Evolutionary conservation across 805 yeast species (phyloP), one percentile per base, ranked within the genome.

Genomic region (Priceomyces carsonii): DNA sequence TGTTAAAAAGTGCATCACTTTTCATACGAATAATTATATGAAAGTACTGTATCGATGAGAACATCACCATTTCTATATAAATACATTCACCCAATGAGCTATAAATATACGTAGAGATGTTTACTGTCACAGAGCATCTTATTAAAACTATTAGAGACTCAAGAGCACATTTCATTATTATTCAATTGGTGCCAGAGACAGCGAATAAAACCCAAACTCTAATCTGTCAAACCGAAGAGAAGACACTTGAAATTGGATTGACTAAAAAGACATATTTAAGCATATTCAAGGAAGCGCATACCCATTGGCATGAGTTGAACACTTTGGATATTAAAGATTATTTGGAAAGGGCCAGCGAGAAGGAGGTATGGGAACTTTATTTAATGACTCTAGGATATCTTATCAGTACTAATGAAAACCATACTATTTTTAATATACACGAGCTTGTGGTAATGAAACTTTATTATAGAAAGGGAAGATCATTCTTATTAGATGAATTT

Each of bases 381-480:
- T 44, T 46, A 31, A 56, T 59, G 45, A 59, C 69, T 0, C 30
- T 63, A n/a, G 62, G 69, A 2, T 54, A 53, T 29, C 41, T 68
- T 26, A 27, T 59, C 12, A 66, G 71, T 10, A 62, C 71, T 12
- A 63, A 66, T 39, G 74, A 68, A 33, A 55, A 64, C 43, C 63
- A 61, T 35, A 54, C 61, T 12, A 45, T 57, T 2, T 40, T 64
- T 21, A 26, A 38, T 4, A 25, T 57, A 4, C 73, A 67, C 40
- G 64, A 64, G 29, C 23, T 26, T 13, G 40, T 54, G 1, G 37
- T 55, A 2, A 24, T 25, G 21, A 46, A 45, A 29, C 31, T 56
- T 3, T 15, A 14, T 15, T 13, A 23, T 3, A 13, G 26, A 5
- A 32, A 41, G 6, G 50, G 45, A 3, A 12, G 25, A 8, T 21